Percentiles rank a stretch among this genome's conserved stretches.
Evolutionary conservation across 1,284 basidiomycete species (phyloP).

Genomic region (Afroboletus lepidellus): DNA sequence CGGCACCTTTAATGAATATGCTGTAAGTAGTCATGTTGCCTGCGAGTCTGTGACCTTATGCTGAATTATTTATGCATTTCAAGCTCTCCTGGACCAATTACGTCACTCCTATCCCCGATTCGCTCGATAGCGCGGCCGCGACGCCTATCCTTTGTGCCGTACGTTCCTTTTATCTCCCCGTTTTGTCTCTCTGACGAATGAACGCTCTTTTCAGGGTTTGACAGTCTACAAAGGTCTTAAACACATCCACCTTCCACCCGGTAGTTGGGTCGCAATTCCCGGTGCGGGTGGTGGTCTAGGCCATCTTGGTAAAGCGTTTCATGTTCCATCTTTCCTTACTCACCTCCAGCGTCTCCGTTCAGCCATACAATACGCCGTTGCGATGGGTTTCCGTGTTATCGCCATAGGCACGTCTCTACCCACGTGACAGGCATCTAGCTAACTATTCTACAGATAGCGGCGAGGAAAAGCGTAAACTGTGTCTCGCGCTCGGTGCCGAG

Average conservation of each 20-base stretch:
- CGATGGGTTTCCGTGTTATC: constrained; percentile 65
- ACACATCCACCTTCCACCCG: constrained; percentile 65
- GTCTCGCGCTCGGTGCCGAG: constrained; percentile 60
- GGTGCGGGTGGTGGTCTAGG: constrained; percentile 78
- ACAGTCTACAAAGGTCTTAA: constrained; percentile 87
- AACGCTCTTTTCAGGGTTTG: constrained; percentile 48
- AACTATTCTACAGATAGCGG: constrained; percentile 51
- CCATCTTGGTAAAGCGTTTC: constrained; percentile 44
- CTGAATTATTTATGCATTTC: neutral
- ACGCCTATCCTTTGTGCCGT: constrained; percentile 70
- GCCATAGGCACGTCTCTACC: constrained; percentile 51
- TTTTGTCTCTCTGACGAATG: neutral
- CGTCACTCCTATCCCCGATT: constrained; percentile 63
- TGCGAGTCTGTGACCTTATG: neutral
- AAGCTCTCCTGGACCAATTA: constrained; percentile 59
- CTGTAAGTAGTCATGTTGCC: constrained; percentile 30
- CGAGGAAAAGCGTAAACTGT: constrained; percentile 61
- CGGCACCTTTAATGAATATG: constrained; percentile 54
- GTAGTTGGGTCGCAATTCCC: constrained; percentile 80
- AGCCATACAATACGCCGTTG: constrained; percentile 66
- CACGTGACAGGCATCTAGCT: neutral
- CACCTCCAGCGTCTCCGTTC: constrained; percentile 3
- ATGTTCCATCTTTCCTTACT: neutral
- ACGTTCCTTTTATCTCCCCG: constrained; percentile 12
- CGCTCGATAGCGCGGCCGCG: constrained; percentile 55